Conservation (phyloP, 371 early-diverging fungal species). For the Paraphysoderma sedebokerense region DNA sequence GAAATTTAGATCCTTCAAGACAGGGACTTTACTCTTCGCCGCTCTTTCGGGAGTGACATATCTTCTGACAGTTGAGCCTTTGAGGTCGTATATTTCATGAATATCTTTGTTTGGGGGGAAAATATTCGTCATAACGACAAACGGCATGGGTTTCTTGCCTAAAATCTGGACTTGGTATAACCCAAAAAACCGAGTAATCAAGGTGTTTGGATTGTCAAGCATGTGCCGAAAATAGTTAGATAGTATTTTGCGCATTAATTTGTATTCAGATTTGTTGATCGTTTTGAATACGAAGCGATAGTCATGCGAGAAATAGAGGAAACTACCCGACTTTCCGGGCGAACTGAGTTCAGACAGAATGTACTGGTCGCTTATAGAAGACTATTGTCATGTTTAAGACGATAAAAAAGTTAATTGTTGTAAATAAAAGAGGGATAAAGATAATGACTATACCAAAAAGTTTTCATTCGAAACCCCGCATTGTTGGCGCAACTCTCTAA, state of each 20-base stretch:
- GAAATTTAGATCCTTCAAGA: constrained; percentile 94
- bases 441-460: too few relatives aligned
- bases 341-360: constrained; percentile 86
- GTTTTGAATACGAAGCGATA: constrained; percentile 96
- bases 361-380: constrained; percentile 86
- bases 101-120: constrained; percentile 91
- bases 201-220: constrained; percentile 22
- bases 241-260: constrained; percentile 69
- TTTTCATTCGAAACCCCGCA: too few relatives aligned
- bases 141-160: constrained; percentile 70
- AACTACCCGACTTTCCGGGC: constrained; percentile 86
- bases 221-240: constrained; percentile 33
- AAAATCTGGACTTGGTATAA: constrained; percentile 88
- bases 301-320: constrained; percentile 93
- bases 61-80: constrained; percentile 79
- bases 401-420: too few relatives aligned
- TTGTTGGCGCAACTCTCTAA: too few relatives aligned
- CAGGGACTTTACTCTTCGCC: constrained; percentile 46
- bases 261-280: constrained; percentile 81
- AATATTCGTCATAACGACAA: constrained; percentile 96
- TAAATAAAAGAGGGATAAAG: too few relatives aligned
- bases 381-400: too few relatives aligned
- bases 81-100: constrained; percentile 86
- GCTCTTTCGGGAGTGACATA: constrained; percentile 49
- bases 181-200: constrained; percentile 82